These are phyloP conservation scores for Nemania sp. DNA, from an alignment of 2,329 filamentous ascomycete genomes.

Conservation along the genomic window DNA sequence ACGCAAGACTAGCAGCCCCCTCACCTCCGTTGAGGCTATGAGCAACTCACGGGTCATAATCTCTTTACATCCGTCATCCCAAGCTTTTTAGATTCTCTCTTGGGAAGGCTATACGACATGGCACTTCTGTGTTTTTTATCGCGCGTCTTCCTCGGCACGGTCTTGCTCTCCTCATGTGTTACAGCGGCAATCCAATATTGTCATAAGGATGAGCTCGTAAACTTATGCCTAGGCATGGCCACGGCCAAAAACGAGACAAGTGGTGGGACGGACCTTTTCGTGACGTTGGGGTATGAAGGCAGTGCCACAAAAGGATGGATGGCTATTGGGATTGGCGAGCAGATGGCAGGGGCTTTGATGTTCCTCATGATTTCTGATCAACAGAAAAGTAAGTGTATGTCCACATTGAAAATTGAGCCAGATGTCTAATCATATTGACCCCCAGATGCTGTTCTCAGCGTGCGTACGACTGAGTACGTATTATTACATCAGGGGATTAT, in stretches of 20 bases:
- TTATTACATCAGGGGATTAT: background rate
- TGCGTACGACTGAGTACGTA: background rate
- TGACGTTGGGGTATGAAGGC: background rate
- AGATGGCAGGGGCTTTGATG: slow-evolving; percentile 1
- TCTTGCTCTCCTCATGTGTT: background rate
- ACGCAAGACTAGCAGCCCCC: too few relatives aligned
- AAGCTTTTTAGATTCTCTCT: background rate
- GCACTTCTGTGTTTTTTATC: background rate
- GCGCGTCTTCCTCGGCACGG: background rate
- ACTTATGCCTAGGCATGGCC: background rate
- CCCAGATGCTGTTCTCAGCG: background rate
- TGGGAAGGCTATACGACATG: background rate
- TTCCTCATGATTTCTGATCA: background rate
- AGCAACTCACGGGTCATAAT: background rate
- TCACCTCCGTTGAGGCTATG: too few relatives aligned
- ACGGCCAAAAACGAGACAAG: background rate
- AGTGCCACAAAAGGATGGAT: background rate
- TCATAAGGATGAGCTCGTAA: background rate
- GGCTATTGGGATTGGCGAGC: background rate
- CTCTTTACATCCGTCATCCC: background rate
- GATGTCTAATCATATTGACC: background rate
- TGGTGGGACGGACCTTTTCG: background rate
- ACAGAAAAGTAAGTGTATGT: background rate
- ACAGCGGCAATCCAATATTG: background rate
- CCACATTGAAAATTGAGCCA: too few relatives aligned